Base-by-base conservation (phyloP, 192 early-diverging fungal genomes). In the Coemansia reversa region DNA sequence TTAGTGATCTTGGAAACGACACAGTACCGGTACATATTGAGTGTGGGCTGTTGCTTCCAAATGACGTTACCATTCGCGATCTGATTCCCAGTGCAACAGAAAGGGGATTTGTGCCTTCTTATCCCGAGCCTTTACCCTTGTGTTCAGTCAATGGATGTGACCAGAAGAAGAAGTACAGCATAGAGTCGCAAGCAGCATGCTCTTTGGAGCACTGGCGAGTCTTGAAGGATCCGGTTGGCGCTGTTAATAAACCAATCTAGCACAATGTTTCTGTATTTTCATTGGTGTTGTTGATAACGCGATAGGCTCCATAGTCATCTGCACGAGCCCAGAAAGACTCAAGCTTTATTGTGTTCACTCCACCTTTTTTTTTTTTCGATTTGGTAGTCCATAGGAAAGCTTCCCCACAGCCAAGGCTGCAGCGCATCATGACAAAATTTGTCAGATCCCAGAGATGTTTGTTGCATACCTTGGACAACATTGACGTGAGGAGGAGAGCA, bases 181-280 rank as follows among this genome's bases (percentile, higher is more conserved):
- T 80, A 53, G 83, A 67, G 24, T 66, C 77, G 9, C 81, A 81
- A 42, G 72, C 83, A 35, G 86, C 85, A 0, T 89, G 88, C 58
- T 87, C 85, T 22, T 72, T 89, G 39, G 82, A 83, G n/a, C 88
- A 89, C 51, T 82, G 75, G 74, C 63, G 63, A 19, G 11, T 65
- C 19, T 65, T 82, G 51, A 74, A 57, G 42, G 58, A 27, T 14
- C 25, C 16, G 16, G 12, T 5, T 16, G 52, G 22, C 4, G 19
- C 5, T 19, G 8, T 39, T 7, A 39, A 20, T 19, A 56, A 56
- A 29, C 55, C 20, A 29, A 20, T 7, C 11, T 24, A 20, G 50
- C 5, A 9, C 5, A 51, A 3, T 56, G 29, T 9, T 55, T 24
- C 28, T 58, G 56, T 58, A 58, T 19, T 58, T 39, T 39, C 35